Base-by-base conservation (phyloP, 768 basidiomycete genomes). In the Tulasnella sp. region DNA sequence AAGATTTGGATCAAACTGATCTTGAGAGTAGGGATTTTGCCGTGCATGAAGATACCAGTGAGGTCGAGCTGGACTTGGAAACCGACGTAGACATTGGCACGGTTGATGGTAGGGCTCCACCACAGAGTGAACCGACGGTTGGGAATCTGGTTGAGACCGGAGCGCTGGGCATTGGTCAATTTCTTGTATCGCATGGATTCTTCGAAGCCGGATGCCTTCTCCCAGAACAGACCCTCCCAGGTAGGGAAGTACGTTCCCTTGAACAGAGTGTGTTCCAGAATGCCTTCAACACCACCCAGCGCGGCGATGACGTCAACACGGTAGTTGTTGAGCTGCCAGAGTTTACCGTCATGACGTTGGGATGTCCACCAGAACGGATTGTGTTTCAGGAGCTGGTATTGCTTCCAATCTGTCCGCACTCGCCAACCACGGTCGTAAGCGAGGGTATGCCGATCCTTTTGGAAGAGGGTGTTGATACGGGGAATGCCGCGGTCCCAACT, bases 281-380 rank as follows among this genome's bases (percentile, higher is more conserved):
- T 98, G 82, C 96, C 95, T 85, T 97, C 96, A 34, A 98, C 95
- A 89, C 96, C 96, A 81, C 96, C 96, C 46, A 98, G 89, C 18
- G 97, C 97, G n/a, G 97, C 96, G 83, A 98, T 99, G 41, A 98
- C 97, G 85, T 99, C 98, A 75, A 99, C 96, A 81, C 98, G 94
- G 87, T 99, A 99, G 86, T 97, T 97, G 88, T 98, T 98, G 79
- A 99, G 87, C 83, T 98, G 95, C 96, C 96, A 98, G 5, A 98
- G 88, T 85, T 98, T 98, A 74, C 95, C 96, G 83, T 97, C 96
- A 82, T 98, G 97, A 8, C 98, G 92, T 85, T 98, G 97, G 11
- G 94, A 96, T 11, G 97, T 99, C 98, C 98, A 99, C 95, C 95
- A 96, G 92, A 98, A 99, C 0, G 97, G 98, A 84, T 98, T 98